phyloP scores from a whole-genome alignment of 1,284 basidiomycete genomes.

The Apiotrichum sp. region DNA sequence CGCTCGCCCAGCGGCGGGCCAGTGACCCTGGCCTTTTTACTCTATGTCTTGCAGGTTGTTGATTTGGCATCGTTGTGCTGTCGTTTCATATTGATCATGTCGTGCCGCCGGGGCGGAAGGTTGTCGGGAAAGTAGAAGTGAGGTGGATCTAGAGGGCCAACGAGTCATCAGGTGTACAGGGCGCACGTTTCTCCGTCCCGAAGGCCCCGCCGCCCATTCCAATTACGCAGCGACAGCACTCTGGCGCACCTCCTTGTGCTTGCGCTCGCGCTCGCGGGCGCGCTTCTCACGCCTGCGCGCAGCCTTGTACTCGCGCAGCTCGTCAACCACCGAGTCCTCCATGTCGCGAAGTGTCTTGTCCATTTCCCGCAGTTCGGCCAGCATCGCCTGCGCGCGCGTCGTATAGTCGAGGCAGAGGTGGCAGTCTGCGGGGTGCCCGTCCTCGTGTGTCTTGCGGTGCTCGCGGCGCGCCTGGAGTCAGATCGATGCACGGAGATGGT shows the following conservation, averaged over 20 bases:
- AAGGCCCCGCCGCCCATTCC: too few species aligned
- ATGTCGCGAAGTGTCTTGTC: conserved; percentile 2
- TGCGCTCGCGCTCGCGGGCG: background rate
- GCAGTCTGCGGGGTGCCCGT: background rate
- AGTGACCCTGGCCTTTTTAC: too few species aligned
- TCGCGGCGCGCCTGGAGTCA: background rate
- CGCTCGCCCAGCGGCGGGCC: too few species aligned
- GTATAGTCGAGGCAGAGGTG: background rate
- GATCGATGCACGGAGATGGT: background rate
- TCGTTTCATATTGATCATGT: too few species aligned
- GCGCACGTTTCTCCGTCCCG: too few species aligned
- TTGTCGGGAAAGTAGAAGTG: too few species aligned
- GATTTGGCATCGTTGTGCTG: too few species aligned
- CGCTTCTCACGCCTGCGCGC: background rate
- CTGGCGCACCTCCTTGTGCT: background rate
- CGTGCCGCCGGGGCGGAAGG: too few species aligned
- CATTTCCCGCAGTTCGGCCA: background rate
- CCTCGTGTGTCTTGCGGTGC: background rate
- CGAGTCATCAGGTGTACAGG: too few species aligned
- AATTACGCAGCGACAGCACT: background rate
- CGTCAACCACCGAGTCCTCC: background rate
- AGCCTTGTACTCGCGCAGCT: background rate
- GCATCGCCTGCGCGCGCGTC: background rate
- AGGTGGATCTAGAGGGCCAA: too few species aligned
- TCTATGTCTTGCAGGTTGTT: too few species aligned